Evolutionary conservation across 768 basidiomycete genomes (phyloP), one percentile per base, ranked within the genome.

Genomic region (Stropharia rugosoannulata): DNA sequence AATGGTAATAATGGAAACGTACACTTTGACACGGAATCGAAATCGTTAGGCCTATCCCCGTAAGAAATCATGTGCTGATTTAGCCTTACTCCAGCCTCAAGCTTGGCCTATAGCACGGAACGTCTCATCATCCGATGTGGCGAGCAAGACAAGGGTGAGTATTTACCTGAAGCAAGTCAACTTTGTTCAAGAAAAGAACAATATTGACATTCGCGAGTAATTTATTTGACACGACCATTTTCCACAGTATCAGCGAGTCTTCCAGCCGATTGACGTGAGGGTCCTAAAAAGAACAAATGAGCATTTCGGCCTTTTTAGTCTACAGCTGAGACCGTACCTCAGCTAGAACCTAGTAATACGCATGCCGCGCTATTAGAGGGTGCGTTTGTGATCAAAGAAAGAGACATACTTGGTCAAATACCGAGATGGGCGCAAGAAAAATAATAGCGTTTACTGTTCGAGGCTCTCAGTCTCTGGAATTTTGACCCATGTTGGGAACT

Each of bases 361-460:
- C 44, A 56, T 45, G 42, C 48, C 42, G 51, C 46, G 19, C 51
- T 50, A 27, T 57, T 45, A 44, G 44, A 29, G 46, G 43, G 25
- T 11, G 19, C 22, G 4, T 46, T 37, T 37, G 54, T 29, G 39
- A 16, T 36, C 27, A 49, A 57, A 51, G 22, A 44, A n/a, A 51
- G 25, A 42, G 59, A 52, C 47, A 29, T 25, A 75, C 75, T 72
- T 93, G 90, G 74, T 93, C 91, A 62, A 93, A 93, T 22, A 87
- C 88, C 38, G 91, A 93, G 45, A 94, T 91, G 32, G 91, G 91
- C 37, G 89, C 91, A 55, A 94, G 80, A 72, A 93, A 94, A 57
- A 94, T 93, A 66, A 94, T 89, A 42, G 90, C 89, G 67, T 90
- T 88, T 37, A 91, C 91, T 93, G 68, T 56, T 5, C 54, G 36